Conservation (phyloP, 176 grass and related monocot species). For the Phyllostachys edulis region DNA sequence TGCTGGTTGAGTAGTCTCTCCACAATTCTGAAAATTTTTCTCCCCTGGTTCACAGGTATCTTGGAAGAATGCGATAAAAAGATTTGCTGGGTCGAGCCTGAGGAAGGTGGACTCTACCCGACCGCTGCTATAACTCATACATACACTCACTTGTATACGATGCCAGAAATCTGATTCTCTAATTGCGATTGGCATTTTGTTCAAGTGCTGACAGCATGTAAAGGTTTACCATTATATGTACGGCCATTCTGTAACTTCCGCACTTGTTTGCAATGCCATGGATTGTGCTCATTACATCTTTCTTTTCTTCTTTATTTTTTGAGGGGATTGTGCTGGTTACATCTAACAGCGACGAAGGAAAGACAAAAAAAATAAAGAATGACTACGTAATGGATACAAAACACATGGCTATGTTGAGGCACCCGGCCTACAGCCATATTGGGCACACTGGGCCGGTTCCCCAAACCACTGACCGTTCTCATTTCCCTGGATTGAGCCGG, state of each 20-base stretch:
- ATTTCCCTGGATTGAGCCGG: too few species aligned
- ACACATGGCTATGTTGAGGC: too few species aligned
- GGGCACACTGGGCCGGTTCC: background rate
- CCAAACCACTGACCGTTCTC: too few species aligned
- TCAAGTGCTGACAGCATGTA: background rate
- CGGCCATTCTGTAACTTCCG: background rate
- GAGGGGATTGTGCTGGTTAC: background rate
- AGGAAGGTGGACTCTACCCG: slow-evolving; percentile 57
- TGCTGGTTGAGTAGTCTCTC: background rate
- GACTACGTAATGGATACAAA: background rate
- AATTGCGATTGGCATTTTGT: background rate
- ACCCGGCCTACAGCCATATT: background rate
- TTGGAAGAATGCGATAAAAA: slow-evolving; percentile 53
- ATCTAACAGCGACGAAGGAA: background rate
- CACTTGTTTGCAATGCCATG: background rate
- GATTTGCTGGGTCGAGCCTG: slow-evolving; percentile 47
- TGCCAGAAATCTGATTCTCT: background rate
- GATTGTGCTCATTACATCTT: background rate
- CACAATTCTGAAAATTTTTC: background rate
- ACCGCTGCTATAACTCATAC: slow-evolving; percentile 35
- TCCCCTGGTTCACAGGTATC: slow-evolving; percentile 37
- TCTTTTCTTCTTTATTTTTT: background rate
- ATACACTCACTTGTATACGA: background rate
- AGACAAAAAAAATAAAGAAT: too few species aligned
- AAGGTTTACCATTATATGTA: background rate